These are phyloP conservation scores for Neonothopanus nambi DNA, from an alignment of 1,284 basidiomycete species.

Conservation along the genomic window DNA sequence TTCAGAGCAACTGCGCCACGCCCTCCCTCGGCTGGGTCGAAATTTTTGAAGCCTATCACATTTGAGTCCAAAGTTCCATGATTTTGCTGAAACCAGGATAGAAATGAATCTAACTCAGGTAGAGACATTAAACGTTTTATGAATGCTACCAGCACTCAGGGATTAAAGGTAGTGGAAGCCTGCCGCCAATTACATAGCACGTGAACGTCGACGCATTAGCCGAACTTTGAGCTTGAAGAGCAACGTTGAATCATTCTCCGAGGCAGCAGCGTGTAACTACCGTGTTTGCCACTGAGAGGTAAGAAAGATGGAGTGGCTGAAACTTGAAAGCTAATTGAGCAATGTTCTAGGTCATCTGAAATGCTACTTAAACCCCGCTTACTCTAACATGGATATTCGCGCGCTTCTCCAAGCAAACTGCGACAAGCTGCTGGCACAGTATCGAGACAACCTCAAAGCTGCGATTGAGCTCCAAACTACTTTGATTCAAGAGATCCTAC, in stretches of 20 bases:
- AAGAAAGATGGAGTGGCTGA: too few relatives aligned
- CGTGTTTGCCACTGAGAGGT: too few relatives aligned
- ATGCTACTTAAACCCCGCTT: too few relatives aligned
- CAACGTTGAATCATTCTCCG: too few relatives aligned
- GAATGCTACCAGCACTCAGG: neutral
- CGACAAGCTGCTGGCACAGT: conserved; percentile 42
- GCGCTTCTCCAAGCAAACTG: conserved; percentile 40
- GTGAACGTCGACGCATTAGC: neutral
- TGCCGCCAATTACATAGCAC: neutral
- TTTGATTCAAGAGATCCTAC: conserved; percentile 55
- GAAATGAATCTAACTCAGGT: conserved; percentile 28
- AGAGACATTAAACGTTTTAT: conserved; percentile 10
- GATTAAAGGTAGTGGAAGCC: neutral
- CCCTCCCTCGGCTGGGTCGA: conserved; percentile 57
- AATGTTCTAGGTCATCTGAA: too few relatives aligned
- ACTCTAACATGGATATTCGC: conserved; percentile 27
- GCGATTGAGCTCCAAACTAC: conserved; percentile 48
- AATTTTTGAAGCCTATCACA: conserved; percentile 47
- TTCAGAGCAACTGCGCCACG: conserved; percentile 71
- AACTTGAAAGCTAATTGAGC: too few relatives aligned
- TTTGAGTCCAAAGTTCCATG: conserved; percentile 43
- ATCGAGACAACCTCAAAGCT: conserved; percentile 46
- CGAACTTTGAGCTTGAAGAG: too few relatives aligned
- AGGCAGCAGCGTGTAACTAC: too few relatives aligned
- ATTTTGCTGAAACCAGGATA: conserved; percentile 43